Evolutionary conservation across 2,329 filamentous ascomycete species (phyloP).

Genomic region (Colletotrichum lentis): DNA sequence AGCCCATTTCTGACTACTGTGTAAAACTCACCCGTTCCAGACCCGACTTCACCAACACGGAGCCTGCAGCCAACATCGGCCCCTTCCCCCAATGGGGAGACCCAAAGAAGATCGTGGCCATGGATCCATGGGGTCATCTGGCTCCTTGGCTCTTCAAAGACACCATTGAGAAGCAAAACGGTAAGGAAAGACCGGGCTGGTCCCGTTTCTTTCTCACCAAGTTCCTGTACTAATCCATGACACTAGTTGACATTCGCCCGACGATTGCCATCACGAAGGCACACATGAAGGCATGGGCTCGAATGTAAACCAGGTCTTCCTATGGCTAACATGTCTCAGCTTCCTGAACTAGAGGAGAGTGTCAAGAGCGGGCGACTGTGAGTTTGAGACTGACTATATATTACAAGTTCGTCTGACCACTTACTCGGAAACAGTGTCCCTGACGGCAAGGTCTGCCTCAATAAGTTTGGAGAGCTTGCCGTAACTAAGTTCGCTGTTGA

Average conservation of each 20-base stretch:
- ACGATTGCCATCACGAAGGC: constrained; percentile 92
- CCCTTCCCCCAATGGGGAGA: constrained; percentile 91
- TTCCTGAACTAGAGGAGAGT: constrained; percentile 93
- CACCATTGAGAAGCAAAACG: constrained; percentile 76
- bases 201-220: background rate
- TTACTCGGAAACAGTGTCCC: constrained; percentile 53
- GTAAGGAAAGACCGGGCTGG: constrained; percentile 47
- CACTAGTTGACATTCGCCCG: constrained; percentile 78
- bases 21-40: constrained; percentile 43
- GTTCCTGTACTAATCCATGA: background rate
- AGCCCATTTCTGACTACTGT: background rate
- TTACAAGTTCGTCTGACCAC: background rate
- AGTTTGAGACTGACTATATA: constrained; percentile 41
- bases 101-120: constrained; percentile 92
- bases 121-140: constrained; percentile 94
- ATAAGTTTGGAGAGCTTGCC: constrained; percentile 83
- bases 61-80: constrained; percentile 88
- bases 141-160: constrained; percentile 85
- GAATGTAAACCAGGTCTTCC: background rate
- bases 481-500: constrained; percentile 98
- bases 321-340: constrained; percentile 47
- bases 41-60: constrained; percentile 76
- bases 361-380: constrained; percentile 80
- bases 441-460: constrained; percentile 91
- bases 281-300: constrained; percentile 75